These are phyloP conservation scores for Triticum urartu DNA, from an alignment of 176 grass and related monocot species.

Conservation along the genomic window DNA sequence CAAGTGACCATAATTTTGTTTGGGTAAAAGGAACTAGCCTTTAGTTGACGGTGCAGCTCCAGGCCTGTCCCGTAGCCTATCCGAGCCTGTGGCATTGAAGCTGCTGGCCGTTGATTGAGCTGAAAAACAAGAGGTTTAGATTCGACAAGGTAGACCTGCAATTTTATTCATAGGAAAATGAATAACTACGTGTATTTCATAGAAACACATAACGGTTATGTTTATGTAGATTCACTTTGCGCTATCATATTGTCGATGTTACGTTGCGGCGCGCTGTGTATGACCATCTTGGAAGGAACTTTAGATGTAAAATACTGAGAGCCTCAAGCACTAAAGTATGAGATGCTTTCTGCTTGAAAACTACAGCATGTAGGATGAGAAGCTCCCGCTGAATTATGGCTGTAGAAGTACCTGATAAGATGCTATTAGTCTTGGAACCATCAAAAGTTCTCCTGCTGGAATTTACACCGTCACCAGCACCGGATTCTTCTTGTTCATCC, in stretches of 20 bases:
- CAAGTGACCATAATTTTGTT: background rate
- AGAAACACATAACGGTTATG: background rate
- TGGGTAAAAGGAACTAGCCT: constrained; percentile 49
- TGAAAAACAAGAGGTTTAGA: constrained; percentile 19
- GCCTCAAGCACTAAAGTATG: background rate
- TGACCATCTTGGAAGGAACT: background rate
- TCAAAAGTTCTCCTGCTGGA: constrained; percentile 71
- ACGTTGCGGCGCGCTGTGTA: background rate
- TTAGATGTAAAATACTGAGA: background rate
- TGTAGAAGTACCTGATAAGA: constrained; percentile 69
- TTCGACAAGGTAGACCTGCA: background rate
- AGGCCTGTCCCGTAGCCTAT: constrained; percentile 62
- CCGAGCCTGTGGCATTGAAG: constrained; percentile 46
- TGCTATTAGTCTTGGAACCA: constrained; percentile 46
- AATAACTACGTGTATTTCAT: background rate
- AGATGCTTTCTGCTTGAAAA: background rate
- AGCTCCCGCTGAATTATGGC: background rate
- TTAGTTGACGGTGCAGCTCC: constrained; percentile 57
- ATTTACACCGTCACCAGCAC: constrained; percentile 53
- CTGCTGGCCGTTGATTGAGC: constrained; percentile 59
- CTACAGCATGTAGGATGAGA: background rate
- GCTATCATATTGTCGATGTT: background rate
- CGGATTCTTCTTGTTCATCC: constrained; percentile 82
- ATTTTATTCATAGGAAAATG: background rate
- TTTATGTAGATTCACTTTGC: background rate